Evolutionary conservation across 495 filamentous ascomycete species (phyloP), one percentile per base, ranked within the genome.

Genomic region (Penicillium bialowiezense): DNA sequence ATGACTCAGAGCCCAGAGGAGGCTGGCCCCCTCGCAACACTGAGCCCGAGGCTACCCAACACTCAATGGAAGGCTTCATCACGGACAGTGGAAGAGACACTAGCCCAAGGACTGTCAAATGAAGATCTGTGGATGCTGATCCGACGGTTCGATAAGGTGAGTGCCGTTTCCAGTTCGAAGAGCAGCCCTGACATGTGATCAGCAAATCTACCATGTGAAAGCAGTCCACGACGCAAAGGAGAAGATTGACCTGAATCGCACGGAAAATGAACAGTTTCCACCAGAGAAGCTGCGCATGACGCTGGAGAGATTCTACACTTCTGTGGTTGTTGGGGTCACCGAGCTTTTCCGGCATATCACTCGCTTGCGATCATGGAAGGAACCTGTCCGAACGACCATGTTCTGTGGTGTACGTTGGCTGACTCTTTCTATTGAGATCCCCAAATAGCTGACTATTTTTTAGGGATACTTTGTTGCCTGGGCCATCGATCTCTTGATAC

Each of bases 181-280:
- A 44, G 21, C 19, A 14, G 33, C 19, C 39, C 43, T 62, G 41
- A 60, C 47, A 47, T 52, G 52, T 66, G 54, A 55, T 34, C 42
- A 91, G 88, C 89, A 93, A 86, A 86, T 93, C 65, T 91, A 91
- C 65, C 85, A 92, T 72, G 84, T 92, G 54, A 90, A 89, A 65
- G 85, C 86, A 13, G 73, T 82, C 1, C 64, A 73, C 2, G 69
- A 79, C 15, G 74, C 78, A 1, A 42, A 73, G 29, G 79, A 78
- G 8, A 80, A 83, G 18, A 66, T 96, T n/a, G 90, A 96, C 67
- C 74, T 93, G 10, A 86, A 89, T 46, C 84, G 88, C 37, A 84
- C 87, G 0, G 86, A 90, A 29, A 83, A 91, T 49, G 90, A 95
- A 32, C 83, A 89, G 51, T 93, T 91, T 64, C 88, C 86, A 0